phyloP scores from a whole-genome alignment of 805 yeast genomes.

The Metschnikowia peoriensis region DNA sequence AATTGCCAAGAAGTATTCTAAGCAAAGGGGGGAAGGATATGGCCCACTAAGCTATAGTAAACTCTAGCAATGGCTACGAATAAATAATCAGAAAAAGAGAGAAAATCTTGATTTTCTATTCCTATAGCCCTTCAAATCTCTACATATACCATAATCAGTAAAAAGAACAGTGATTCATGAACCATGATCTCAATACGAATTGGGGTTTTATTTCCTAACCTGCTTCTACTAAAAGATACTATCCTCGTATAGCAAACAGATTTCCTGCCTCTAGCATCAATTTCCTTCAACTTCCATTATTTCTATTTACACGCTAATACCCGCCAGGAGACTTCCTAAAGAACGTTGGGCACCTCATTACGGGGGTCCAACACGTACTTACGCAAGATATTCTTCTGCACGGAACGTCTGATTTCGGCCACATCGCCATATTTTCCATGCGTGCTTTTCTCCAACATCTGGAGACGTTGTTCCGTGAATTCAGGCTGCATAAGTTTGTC shows the following conservation, averaged over 20 bases:
- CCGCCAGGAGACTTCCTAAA: background rate
- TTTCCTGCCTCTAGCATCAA: background rate
- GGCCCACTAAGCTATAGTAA: too few relatives aligned
- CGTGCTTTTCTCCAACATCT: constrained; percentile 22
- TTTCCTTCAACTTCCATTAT: background rate
- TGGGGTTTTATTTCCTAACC: background rate
- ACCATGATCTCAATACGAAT: too few relatives aligned
- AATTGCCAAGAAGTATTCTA: too few relatives aligned
- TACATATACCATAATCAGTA: too few relatives aligned
- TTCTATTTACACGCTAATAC: constrained; percentile 3
- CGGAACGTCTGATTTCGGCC: constrained; percentile 20
- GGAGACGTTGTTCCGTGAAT: constrained; percentile 20
- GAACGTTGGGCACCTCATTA: constrained; percentile 16
- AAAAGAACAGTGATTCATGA: too few relatives aligned
- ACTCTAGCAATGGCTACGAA: too few relatives aligned
- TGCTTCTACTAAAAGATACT: background rate
- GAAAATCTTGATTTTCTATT: too few relatives aligned
- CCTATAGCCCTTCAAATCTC: too few relatives aligned
- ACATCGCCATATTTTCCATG: constrained; percentile 31
- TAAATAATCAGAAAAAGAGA: too few relatives aligned
- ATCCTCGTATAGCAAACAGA: background rate
- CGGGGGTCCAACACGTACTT: constrained; percentile 51
- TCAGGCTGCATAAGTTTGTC: constrained; percentile 32
- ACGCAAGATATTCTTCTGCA: constrained; percentile 69
- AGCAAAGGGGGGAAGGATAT: too few relatives aligned